Base-by-base conservation (phyloP, 164 flowering plant species). In the Annona cherimola region DNA sequence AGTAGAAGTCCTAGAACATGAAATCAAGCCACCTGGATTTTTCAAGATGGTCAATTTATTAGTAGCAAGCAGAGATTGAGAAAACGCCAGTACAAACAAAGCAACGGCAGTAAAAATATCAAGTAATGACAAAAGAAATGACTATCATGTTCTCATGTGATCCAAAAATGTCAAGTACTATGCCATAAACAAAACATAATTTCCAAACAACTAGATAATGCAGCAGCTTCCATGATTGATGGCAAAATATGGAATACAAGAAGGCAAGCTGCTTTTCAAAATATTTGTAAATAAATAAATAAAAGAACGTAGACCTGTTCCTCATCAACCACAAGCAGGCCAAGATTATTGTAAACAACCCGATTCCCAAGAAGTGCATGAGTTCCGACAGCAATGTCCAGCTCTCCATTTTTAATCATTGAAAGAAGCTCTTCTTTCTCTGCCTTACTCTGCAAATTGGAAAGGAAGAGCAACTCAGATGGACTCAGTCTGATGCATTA, bases 321-420 rank as follows among this genome's bases (percentile, higher is more conserved):
- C 83, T 95, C 99, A 75, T 95, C 99, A 69, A 95, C 99, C 60
- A 92, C 96, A 74, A 92, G 92, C 68, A 95, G 88, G 73, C 99
- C 99, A 61, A 95, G 87, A 75, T 89, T 95, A 75, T 78, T 90
- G 77, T 95, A 95, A 16, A 85, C 97, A 79, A 95, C 97, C 61
- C 97, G 91, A 80, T 69, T 84, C 72, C 99, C 99, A 74, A 95
- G 92, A 82, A 95, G 97, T 9, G 99, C 83, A 80, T 95, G 99
- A 76, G 99, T 95, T 66, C 99, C 99, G 76, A 95, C 97, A 75
- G 88, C 85, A 71, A 95, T 95, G 77, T 90, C 82, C 74, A 95
- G 79, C 40, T 84, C 73, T 40, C 99, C 99, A 72, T 80, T 42
- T 85, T 88, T 88, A 54, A 95, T 95, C 99, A 86, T 88, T 71